Conservation (phyloP, 768 basidiomycete species). For the Holtermanniella nyarrowii region DNA sequence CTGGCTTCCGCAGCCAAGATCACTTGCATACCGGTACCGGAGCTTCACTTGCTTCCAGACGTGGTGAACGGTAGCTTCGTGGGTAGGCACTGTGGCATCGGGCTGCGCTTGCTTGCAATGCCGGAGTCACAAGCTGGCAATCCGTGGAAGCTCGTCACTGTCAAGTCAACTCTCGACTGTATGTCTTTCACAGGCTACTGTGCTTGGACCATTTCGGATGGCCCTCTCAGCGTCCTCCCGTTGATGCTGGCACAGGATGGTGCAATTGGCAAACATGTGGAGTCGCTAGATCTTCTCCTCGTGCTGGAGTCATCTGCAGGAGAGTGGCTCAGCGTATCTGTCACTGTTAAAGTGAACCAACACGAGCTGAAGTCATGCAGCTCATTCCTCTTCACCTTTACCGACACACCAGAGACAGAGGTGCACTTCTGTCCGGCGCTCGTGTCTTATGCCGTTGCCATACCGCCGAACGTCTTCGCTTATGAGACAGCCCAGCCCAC, state of each 20-base stretch:
- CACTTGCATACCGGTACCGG: constrained; percentile 44
- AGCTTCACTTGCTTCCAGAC: constrained; percentile 55
- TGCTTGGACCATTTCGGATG: not conserved
- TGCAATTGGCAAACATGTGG: not conserved
- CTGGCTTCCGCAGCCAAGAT: not conserved
- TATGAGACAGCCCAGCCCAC: constrained; percentile 42
- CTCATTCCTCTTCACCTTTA: not conserved
- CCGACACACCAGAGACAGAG: not conserved
- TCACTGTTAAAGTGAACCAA: not conserved
- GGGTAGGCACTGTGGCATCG: constrained; percentile 60
- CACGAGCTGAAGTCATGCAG: not conserved
- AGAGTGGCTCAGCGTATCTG: not conserved
- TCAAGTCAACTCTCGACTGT: not conserved
- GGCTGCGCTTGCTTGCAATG: constrained; percentile 13
- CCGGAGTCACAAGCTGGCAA: no score
- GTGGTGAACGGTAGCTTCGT: constrained; percentile 64
- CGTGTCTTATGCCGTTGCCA: constrained; percentile 29
- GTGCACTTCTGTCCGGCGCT: constrained; percentile 9
- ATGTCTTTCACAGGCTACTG: not conserved
- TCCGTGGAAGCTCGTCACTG: not conserved
- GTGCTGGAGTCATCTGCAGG: not conserved
- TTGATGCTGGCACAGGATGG: not conserved
- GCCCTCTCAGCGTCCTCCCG: not conserved
- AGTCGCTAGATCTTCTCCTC: not conserved
- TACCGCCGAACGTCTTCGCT: constrained; percentile 13